phyloP scores from a whole-genome alignment of 2,329 filamentous ascomycete species.

The Lasiodiplodia sp. region DNA sequence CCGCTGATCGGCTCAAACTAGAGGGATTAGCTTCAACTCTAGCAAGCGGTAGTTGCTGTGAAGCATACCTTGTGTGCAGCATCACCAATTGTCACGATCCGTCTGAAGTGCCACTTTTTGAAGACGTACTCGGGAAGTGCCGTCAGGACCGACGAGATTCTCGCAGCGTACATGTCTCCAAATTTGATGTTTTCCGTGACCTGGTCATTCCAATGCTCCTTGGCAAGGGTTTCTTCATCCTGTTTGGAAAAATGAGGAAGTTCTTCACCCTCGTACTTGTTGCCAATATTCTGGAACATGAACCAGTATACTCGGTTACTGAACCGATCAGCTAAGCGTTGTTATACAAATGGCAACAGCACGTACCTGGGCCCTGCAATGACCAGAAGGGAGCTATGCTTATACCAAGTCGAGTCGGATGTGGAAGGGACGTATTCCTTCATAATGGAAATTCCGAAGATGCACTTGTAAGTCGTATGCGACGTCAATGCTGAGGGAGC shows the following conservation, averaged over 20 bases:
- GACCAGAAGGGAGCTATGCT: constrained; percentile 33
- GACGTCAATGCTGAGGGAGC: neutral
- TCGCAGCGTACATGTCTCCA: constrained; percentile 43
- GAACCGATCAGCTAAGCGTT: neutral
- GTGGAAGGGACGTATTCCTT: constrained; percentile 16
- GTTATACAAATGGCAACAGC: neutral
- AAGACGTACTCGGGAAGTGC: constrained; percentile 49
- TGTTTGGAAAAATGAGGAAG: constrained; percentile 44
- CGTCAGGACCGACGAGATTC: constrained; percentile 37
- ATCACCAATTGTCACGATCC: constrained; percentile 52
- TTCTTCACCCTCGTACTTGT: constrained; percentile 34
- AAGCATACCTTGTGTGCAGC: constrained; percentile 50
- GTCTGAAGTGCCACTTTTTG: constrained; percentile 49
- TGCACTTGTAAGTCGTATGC: constrained; percentile 15
- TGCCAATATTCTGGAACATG: constrained; percentile 38
- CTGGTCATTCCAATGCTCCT: constrained; percentile 37
- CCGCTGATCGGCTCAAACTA: constrained; percentile 34
- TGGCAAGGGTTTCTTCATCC: constrained; percentile 41
- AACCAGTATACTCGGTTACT: constrained; percentile 36
- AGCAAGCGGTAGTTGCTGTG: too few species aligned
- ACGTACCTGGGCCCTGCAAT: constrained; percentile 33
- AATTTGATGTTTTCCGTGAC: constrained; percentile 43
- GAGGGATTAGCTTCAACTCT: neutral
- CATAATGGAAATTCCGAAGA: constrained; percentile 26
- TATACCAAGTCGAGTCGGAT: constrained; percentile 29